A percentile compares a stretch with the other conserved stretches of the same genome.
These are phyloP conservation scores for Tanacetum coccineum DNA, from an alignment of 129 eudicot species.

Conservation along the genomic window DNA sequence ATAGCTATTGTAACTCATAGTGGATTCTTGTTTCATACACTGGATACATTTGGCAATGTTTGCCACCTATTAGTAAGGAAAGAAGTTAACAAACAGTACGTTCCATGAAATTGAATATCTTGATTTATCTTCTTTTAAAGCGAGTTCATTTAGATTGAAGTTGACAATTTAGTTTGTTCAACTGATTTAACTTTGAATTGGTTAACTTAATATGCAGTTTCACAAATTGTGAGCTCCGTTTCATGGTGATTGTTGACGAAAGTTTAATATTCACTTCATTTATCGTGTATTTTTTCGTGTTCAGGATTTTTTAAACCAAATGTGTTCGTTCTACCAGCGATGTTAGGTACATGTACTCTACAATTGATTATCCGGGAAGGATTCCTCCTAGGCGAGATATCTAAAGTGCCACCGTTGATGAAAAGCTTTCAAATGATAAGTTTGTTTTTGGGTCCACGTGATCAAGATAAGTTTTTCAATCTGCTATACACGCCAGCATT, in stretches of 20 bases:
- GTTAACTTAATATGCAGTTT: slow-evolving; percentile 48
- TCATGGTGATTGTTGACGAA: slow-evolving; percentile 78
- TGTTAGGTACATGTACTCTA: slow-evolving; percentile 62
- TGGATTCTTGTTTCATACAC: slow-evolving; percentile 87
- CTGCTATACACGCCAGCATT: too few relatives aligned
- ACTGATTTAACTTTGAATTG: background rate
- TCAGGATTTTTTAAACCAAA: background rate
- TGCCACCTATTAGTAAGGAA: slow-evolving; percentile 63
- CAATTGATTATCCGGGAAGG: slow-evolving; percentile 82
- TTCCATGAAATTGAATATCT: too few relatives aligned
- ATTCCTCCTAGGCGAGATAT: too few relatives aligned
- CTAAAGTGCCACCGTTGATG: slow-evolving; percentile 51
- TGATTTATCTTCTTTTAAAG: too few relatives aligned
- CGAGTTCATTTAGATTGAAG: too few relatives aligned
- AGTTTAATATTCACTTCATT: slow-evolving; percentile 37
- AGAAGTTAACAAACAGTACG: slow-evolving; percentile 49
- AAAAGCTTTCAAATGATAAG: slow-evolving; percentile 31
- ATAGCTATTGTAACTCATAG: slow-evolving; percentile 92
- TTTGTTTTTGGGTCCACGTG: slow-evolving; percentile 22
- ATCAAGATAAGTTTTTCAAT: slow-evolving; percentile 19
- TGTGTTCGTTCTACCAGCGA: slow-evolving; percentile 39
- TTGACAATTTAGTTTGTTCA: too few relatives aligned
- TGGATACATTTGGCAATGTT: slow-evolving; percentile 56
- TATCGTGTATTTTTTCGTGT: background rate
- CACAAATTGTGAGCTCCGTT: slow-evolving; percentile 92